phyloP scores from a whole-genome alignment of 257 asterid species.

The Lycium ferocissimum region DNA sequence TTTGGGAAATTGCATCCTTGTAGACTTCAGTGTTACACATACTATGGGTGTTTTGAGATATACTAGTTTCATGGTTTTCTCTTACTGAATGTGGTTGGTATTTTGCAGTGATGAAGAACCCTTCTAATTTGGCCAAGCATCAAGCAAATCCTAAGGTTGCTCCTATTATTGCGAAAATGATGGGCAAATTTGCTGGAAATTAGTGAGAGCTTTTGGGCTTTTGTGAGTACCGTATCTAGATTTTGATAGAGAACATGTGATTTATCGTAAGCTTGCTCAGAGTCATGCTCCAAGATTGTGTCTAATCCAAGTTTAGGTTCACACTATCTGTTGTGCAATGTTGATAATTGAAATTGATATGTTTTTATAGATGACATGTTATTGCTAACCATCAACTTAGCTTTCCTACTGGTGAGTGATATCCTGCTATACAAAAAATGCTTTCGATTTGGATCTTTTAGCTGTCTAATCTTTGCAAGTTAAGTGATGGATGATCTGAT shows the following conservation, averaged over 20 bases:
- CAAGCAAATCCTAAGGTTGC: slow-evolving; percentile 93
- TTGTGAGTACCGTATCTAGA: background rate
- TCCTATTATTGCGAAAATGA: slow-evolving; percentile 83
- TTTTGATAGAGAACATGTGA: background rate
- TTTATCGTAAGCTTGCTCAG: background rate
- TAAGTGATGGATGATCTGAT: background rate
- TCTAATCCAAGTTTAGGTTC: background rate
- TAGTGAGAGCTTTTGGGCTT: slow-evolving; percentile 35
- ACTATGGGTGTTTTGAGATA: slow-evolving; percentile 8
- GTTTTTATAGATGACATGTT: background rate
- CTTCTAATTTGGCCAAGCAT: slow-evolving; percentile 89
- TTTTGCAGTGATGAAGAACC: slow-evolving; percentile 89
- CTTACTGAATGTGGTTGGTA: background rate
- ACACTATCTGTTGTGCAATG: background rate
- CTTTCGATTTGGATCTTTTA: background rate
- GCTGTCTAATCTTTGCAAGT: background rate
- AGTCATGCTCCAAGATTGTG: background rate
- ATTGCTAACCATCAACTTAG: background rate
- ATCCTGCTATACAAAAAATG: background rate
- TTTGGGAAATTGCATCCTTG: background rate
- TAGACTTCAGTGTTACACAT: background rate
- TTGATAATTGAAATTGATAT: background rate
- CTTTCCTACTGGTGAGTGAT: background rate
- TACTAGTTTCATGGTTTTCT: background rate
- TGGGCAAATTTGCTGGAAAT: slow-evolving; percentile 75